Evolutionary conservation across 495 filamentous ascomycete genomes (phyloP).

Genomic region (Penicillium silybi): DNA sequence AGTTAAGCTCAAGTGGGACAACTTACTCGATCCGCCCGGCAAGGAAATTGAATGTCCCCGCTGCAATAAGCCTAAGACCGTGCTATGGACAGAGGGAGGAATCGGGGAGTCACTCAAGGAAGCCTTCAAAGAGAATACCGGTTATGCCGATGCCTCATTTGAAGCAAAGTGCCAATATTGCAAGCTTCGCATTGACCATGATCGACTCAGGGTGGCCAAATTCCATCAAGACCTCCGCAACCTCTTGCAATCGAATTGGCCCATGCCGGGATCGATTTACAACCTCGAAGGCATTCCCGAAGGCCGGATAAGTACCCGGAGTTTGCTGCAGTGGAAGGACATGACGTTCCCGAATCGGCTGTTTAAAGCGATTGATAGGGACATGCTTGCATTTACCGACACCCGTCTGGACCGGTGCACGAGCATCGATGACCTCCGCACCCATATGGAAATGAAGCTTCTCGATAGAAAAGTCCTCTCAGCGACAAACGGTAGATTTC

Average conservation of each 20-base stretch:
- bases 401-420: conserved; percentile 17
- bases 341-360: conserved; percentile 57
- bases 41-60: conserved; percentile 54
- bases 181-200: conserved; percentile 44
- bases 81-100: conserved; percentile 23
- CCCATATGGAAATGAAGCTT: conserved; percentile 11
- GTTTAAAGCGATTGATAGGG: conserved; percentile 38
- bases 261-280: conserved; percentile 63
- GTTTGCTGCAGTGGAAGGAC: neutral
- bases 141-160: conserved; percentile 63
- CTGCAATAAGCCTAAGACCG: conserved; percentile 35
- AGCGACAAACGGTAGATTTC: neutral
- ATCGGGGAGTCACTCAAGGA: conserved; percentile 8
- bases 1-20: conserved; percentile 59
- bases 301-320: neutral
- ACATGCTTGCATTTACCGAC: conserved; percentile 34
- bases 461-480: conserved; percentile 4
- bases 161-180: conserved; percentile 40
- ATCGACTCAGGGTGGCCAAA: conserved; percentile 46
- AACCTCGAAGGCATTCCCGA: conserved; percentile 31
- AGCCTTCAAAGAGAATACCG: conserved; percentile 26
- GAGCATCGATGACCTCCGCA: conserved; percentile 11
- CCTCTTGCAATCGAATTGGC: conserved; percentile 37
- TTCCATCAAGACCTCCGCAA: conserved; percentile 51
- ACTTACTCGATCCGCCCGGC: conserved; percentile 42